Evolutionary conservation across 208 protist species (phyloP).

Genomic region (Balamuthia mandrillaris): DNA sequence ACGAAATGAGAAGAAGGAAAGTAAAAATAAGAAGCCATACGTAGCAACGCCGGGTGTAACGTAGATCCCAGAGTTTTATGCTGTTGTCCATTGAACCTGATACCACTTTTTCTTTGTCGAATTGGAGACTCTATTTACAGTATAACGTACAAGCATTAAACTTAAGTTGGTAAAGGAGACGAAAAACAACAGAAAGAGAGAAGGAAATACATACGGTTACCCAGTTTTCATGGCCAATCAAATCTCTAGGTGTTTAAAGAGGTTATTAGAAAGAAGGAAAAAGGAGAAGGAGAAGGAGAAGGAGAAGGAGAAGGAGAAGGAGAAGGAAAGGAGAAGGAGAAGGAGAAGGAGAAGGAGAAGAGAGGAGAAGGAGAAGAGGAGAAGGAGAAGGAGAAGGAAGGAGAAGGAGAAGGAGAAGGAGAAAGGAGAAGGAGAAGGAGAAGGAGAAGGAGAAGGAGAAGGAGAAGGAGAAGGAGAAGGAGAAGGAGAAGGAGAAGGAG

Average conservation of each 20-base stretch:
- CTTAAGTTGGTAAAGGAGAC: too few relatives aligned
- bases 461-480: not conserved
- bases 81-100: constrained; percentile 28
- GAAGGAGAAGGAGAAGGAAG: not conserved
- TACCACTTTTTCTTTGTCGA: constrained; percentile 4
- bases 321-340: not conserved
- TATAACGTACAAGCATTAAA: too few relatives aligned
- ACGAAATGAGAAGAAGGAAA: not conserved
- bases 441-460: not conserved
- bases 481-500: not conserved
- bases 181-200: too few relatives aligned
- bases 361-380: not conserved
- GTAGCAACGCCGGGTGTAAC: not conserved
- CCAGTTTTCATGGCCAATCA: constrained; percentile 12
- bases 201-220: too few relatives aligned
- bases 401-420: not conserved
- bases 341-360: not conserved
- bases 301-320: not conserved
- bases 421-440: not conserved
- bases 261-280: too few relatives aligned
- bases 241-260: not conserved
- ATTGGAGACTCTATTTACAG: too few relatives aligned
- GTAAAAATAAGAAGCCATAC: not conserved
- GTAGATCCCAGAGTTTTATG: constrained; percentile 20
- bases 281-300: not conserved